Conservation (phyloP, 2,329 filamentous ascomycete species). For the Nemania sp. region DNA sequence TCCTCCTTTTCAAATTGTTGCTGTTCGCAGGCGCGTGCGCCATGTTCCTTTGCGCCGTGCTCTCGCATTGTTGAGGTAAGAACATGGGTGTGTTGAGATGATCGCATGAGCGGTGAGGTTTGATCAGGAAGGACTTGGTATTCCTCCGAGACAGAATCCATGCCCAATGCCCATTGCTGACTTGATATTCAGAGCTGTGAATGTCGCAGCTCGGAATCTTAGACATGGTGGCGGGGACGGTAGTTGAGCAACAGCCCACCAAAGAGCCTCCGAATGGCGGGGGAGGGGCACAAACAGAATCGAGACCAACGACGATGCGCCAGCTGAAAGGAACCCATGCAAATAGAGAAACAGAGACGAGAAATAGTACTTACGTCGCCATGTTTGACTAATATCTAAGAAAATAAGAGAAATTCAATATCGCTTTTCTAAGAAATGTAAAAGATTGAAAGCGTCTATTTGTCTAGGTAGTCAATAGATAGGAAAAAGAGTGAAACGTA, state of each 20-base stretch:
- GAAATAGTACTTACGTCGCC: constrained; percentile 37
- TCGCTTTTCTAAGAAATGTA: background rate
- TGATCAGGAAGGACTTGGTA: background rate
- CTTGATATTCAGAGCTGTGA: too few relatives aligned
- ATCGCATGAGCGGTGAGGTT: background rate
- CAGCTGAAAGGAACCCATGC: background rate
- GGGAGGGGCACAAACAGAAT: constrained; percentile 31
- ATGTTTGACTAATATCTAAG: constrained; percentile 25
- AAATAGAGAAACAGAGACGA: background rate
- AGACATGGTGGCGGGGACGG: background rate
- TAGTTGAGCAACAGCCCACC: constrained; percentile 4
- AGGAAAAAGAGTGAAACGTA: too few relatives aligned
- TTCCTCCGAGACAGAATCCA: background rate
- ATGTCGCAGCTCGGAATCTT: background rate
- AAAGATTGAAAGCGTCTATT: background rate
- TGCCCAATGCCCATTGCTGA: background rate
- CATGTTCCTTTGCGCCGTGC: background rate
- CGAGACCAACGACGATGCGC: background rate
- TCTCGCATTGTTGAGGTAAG: background rate
- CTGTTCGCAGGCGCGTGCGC: too few relatives aligned
- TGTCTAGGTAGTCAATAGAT: too few relatives aligned
- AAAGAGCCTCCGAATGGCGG: constrained; percentile 26
- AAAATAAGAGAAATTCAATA: background rate
- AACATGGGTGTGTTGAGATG: background rate
- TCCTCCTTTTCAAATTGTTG: background rate